Base-by-base conservation (phyloP, 805 yeast species). In the Hanseniaspora taiwanica region DNA sequence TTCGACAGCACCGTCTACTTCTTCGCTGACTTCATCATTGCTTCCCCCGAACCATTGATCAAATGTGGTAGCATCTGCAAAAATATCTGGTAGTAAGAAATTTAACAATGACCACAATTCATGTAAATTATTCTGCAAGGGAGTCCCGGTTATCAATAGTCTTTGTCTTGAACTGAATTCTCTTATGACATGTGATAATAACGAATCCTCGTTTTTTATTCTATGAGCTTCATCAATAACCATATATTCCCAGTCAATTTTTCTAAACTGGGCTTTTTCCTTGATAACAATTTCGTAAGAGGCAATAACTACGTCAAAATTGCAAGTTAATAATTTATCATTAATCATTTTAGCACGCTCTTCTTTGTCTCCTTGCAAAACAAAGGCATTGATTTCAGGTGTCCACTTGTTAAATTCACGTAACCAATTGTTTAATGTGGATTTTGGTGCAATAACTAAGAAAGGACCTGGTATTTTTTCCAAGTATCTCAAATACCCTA, bases 21-120 rank as follows among this genome's bases (percentile, higher is more conserved):
- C 58, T 35, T 50, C 53, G 5, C 59, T 51, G 21, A 39, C 44
- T 21, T 52, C 58, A 36, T 50, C 53, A 5, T 58, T 51, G 21
- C 40, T 43, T 12, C 56, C 52, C 3, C 55, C 57, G 54, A 81
- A 82, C 89, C 89, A 81, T 35, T 69, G 76, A 53, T 81, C 89
- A 55, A 82, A 82, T 4, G 78, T 72, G 42, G 71, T 81, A 13
- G 80, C 68, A 52, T 79, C 83, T 0, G 81, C 73, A 53, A 81
- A 81, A 12, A 81, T 78, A 58, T 81, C 91, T 2, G 93, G 93
- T 32, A 81, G 61, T 27, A 81, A 65, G 55, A 81, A 81, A 47
- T 81, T 81, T 48, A 81, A 63, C 46, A 81, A 62, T 0, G 91
- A 89, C 91, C 91, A 81, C 43, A 81, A 62, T 58, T 81, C 91